These are phyloP conservation scores for Mycena olivaceomarginata DNA, from an alignment of 768 basidiomycete genomes.

Conservation along the genomic window DNA sequence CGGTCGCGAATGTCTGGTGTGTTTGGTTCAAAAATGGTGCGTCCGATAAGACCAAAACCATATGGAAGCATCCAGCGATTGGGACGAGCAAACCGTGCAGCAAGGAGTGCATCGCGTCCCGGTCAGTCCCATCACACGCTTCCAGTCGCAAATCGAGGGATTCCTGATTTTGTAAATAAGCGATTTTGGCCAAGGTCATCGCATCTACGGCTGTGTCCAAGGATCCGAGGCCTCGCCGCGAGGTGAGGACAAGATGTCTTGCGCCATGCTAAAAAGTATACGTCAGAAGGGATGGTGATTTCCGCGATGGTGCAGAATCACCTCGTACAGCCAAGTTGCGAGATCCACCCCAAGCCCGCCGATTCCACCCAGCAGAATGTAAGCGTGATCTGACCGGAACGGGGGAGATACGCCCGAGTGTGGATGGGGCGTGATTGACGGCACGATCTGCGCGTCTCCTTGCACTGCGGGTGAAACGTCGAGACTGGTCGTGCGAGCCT, in stretches of 20 bases:
- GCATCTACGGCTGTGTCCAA: constrained; percentile 18
- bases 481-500: not conserved
- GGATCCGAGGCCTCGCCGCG: constrained; percentile 9
- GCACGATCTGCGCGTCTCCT: not conserved
- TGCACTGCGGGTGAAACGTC: not conserved
- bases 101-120: not conserved
- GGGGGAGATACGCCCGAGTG: not conserved
- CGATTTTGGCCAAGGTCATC: constrained; percentile 7
- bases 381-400: not conserved
- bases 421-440: not conserved
- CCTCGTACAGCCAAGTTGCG: constrained; percentile 29
- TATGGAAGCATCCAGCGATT: constrained; percentile 30
- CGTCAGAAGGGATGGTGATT: not conserved
- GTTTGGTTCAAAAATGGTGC: constrained; percentile 31
- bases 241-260: constrained; percentile 21
- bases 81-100: not conserved
- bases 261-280: constrained; percentile 20
- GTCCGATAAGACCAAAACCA: constrained; percentile 20
- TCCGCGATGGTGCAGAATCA: not conserved
- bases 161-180: not conserved
- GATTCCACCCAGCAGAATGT: constrained; percentile 23
- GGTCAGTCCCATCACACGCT: constrained; percentile 13
- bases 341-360: constrained; percentile 18
- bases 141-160: constrained; percentile 10
- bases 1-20: not conserved